These are phyloP conservation scores for Scheffersomyces spartinae DNA, from an alignment of 805 yeast genomes.

Conservation along the genomic window DNA sequence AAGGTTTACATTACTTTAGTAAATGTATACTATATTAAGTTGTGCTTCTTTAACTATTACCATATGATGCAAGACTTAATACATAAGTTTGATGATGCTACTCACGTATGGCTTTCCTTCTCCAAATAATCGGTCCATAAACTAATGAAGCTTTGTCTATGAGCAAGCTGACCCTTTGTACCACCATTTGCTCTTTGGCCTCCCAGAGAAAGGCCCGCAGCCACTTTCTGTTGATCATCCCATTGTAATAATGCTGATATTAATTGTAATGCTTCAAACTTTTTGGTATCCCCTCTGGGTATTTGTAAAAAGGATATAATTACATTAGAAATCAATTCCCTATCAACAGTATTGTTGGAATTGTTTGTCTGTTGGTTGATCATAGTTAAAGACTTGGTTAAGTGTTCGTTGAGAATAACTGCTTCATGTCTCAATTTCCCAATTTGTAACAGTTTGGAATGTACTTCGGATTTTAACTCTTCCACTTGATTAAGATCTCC, in stretches of 20 bases:
- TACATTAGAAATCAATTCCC: slow-evolving; percentile 79
- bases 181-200: slow-evolving; percentile 6
- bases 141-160: slow-evolving; percentile 50
- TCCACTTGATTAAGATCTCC: slow-evolving; percentile 1
- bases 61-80: too few species aligned
- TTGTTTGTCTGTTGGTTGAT: slow-evolving; percentile 61
- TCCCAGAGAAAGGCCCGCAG: slow-evolving; percentile 54
- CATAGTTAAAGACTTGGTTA: slow-evolving; percentile 84
- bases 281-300: slow-evolving; percentile 89
- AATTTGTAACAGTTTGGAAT: slow-evolving; percentile 63
- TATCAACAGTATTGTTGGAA: slow-evolving; percentile 63
- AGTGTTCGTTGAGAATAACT: slow-evolving; percentile 83
- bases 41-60: too few species aligned
- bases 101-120: too few species aligned
- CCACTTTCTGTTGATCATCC: slow-evolving; percentile 70
- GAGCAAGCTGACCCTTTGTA: slow-evolving; percentile 11
- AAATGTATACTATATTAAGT: too few species aligned
- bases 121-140: slow-evolving; percentile 75
- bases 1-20: too few species aligned
- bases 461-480: slow-evolving; percentile 7
- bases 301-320: slow-evolving; percentile 74
- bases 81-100: too few species aligned
- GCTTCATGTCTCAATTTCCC: slow-evolving; percentile 95
- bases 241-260: slow-evolving; percentile 77
- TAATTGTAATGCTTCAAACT: slow-evolving; percentile 82